phyloP scores from a whole-genome alignment of 2,329 filamentous ascomycete species.

The Claviceps maximensis region DNA sequence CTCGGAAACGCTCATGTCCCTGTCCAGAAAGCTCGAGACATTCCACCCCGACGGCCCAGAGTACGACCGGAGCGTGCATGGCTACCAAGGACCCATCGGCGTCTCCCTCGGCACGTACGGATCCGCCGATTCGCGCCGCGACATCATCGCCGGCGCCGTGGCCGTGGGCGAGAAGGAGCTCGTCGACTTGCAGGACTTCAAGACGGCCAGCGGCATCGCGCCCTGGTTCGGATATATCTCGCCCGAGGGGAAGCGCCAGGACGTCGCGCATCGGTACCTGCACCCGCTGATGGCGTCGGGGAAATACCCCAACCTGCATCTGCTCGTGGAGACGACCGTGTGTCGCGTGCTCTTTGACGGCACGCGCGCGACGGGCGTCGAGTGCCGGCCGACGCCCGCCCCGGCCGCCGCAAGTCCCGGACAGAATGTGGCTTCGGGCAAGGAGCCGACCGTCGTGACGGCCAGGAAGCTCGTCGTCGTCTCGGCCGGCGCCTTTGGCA shows the following conservation, averaged over 20 bases:
- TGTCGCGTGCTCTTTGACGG: constrained; percentile 37
- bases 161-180: constrained; percentile 31
- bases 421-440: too few species aligned
- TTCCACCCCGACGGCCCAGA: constrained; percentile 28
- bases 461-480: constrained; percentile 19
- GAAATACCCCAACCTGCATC: constrained; percentile 43
- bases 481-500: constrained; percentile 35
- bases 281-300: constrained; percentile 17
- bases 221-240: constrained; percentile 27
- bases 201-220: constrained; percentile 21
- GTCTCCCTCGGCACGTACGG: constrained; percentile 37
- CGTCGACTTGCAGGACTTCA: constrained; percentile 39
- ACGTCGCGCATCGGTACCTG: constrained; percentile 39
- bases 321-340: constrained; percentile 44
- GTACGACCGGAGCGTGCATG: constrained; percentile 31
- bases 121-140: constrained; percentile 21
- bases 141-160: constrained; percentile 35
- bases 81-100: constrained; percentile 39
- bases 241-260: constrained; percentile 39
- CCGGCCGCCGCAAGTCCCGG: too few species aligned
- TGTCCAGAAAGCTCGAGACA: constrained; percentile 36
- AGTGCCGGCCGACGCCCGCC: constrained; percentile 31
- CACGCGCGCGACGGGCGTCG: constrained; percentile 43
- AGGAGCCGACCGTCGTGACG: constrained; percentile 10
- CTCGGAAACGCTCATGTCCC: constrained; percentile 18